Percentiles rank a stretch among this genome's conserved stretches.
phyloP scores from a whole-genome alignment of 2,329 filamentous ascomycete species.

The Sarocladium kiliense region DNA sequence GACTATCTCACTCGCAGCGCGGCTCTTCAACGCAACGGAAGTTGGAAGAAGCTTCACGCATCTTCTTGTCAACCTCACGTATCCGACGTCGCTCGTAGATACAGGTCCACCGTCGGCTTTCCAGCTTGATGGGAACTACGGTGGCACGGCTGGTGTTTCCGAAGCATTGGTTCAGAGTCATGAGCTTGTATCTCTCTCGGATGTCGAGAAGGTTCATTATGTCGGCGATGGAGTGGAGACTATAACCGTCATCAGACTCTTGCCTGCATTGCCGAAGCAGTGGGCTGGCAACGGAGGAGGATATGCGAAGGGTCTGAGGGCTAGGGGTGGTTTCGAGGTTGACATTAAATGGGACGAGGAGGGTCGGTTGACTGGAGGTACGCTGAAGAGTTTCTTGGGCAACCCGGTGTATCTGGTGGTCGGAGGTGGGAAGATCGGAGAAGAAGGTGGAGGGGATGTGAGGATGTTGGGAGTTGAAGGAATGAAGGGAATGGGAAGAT shows the following conservation, averaged over 20 bases:
- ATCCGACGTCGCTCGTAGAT: slow-evolving; percentile 1
- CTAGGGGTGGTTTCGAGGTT: slow-evolving; percentile 8
- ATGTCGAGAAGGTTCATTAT: not conserved
- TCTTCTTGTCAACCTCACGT: slow-evolving; percentile 28
- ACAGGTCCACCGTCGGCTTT: slow-evolving; percentile 22
- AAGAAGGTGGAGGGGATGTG: not conserved
- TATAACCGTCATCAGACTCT: slow-evolving; percentile 5
- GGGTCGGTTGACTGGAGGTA: slow-evolving; percentile 1
- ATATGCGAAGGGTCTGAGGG: slow-evolving; percentile 1
- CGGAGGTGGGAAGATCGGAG: not conserved
- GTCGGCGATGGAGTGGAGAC: slow-evolving; percentile 8
- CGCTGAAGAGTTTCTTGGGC: slow-evolving; percentile 4
- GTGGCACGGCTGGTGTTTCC: slow-evolving; percentile 36
- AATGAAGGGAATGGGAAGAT: not conserved
- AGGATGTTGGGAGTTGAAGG: not conserved
- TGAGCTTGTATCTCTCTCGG: not conserved
- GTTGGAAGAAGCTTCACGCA: slow-evolving; percentile 20
- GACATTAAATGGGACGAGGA: slow-evolving; percentile 9
- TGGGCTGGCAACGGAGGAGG: slow-evolving; percentile 2
- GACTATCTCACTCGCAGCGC: slow-evolving; percentile 43
- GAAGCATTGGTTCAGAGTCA: slow-evolving; percentile 39
- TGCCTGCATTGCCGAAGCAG: slow-evolving; percentile 4
- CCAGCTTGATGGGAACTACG: slow-evolving; percentile 47
- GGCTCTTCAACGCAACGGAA: slow-evolving; percentile 23
- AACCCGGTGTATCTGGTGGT: slow-evolving; percentile 3